Conservation (phyloP, 2,329 filamentous ascomycete species). For the Hypoxylon sp. region DNA sequence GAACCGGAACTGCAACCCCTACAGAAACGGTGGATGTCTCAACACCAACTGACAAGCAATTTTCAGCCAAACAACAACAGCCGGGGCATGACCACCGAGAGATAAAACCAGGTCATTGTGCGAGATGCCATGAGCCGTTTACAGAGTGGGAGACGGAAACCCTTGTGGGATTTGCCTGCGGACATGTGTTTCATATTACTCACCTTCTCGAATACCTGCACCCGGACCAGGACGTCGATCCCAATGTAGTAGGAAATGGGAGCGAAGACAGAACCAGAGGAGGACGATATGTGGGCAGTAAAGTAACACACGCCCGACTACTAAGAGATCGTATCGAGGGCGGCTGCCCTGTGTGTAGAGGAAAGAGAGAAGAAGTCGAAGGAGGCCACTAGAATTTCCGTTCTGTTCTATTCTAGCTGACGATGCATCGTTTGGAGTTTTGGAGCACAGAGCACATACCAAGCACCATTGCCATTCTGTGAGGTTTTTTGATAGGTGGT, state of each 20-base stretch:
- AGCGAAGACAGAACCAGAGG: constrained; percentile 53
- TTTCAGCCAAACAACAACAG: constrained; percentile 43
- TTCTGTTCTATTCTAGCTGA: constrained; percentile 9
- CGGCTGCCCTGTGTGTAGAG: constrained; percentile 69
- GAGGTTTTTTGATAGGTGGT: background rate
- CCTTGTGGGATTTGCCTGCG: constrained; percentile 81
- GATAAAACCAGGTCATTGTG: constrained; percentile 65
- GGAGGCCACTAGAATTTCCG: constrained; percentile 2
- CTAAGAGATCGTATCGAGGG: constrained; percentile 73
- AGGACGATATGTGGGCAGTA: constrained; percentile 78
- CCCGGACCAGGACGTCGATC: constrained; percentile 56
- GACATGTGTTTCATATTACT: constrained; percentile 80
- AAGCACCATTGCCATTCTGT: constrained; percentile 6
- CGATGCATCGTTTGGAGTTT: constrained; percentile 34
- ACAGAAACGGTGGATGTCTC: constrained; percentile 23
- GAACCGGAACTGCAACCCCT: constrained; percentile 36
- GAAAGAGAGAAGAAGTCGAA: constrained; percentile 44
- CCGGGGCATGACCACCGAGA: constrained; percentile 45
- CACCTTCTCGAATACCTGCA: constrained; percentile 70
- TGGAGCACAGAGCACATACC: constrained; percentile 20
- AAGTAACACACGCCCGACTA: constrained; percentile 86
- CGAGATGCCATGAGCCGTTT: constrained; percentile 65
- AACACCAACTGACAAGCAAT: constrained; percentile 29
- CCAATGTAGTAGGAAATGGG: constrained; percentile 30
- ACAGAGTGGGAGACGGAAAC: constrained; percentile 72